Percentiles rank a stretch among this genome's conserved stretches.
These are phyloP conservation scores for Croton setiger DNA, from an alignment of 441 rosid species.

Conservation along the genomic window DNA sequence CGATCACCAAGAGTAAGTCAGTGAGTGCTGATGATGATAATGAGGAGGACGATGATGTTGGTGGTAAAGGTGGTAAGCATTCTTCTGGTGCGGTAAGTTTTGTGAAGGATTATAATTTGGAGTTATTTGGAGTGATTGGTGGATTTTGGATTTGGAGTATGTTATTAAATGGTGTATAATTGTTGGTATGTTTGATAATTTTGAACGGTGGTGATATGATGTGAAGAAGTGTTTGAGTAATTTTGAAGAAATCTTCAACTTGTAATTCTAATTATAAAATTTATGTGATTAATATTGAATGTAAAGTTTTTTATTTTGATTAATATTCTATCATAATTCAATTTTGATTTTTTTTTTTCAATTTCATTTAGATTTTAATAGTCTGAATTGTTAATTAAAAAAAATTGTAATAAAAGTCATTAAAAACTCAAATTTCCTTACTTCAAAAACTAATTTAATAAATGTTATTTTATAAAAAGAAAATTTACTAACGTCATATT, in stretches of 20 bases:
- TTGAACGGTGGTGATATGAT: not conserved
- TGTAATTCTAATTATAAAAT: too few relatives aligned
- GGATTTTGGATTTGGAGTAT: not conserved
- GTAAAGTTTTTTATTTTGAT: too few relatives aligned
- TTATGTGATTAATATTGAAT: too few relatives aligned
- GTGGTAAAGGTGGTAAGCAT: slow-evolving; percentile 23
- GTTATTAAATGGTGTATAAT: not conserved
- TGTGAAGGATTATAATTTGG: not conserved
- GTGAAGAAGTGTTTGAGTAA: not conserved
- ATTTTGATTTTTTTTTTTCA: too few relatives aligned
- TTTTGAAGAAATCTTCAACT: not conserved
- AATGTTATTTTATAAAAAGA: too few relatives aligned
- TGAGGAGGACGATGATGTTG: slow-evolving; percentile 7
- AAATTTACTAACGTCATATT: too few relatives aligned
- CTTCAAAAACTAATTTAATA: too few relatives aligned
- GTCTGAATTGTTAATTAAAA: too few relatives aligned
- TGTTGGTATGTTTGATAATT: not conserved
- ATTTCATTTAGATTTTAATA: too few relatives aligned
- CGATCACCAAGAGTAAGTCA: slow-evolving; percentile 33
- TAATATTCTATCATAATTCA: too few relatives aligned
- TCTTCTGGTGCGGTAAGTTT: slow-evolving; percentile 20
- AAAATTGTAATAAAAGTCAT: too few relatives aligned
- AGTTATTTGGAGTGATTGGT: slow-evolving; percentile 19
- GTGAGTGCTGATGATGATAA: not conserved
- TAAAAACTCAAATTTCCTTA: too few relatives aligned